Conservation (phyloP, 208 protist species). For the Tritrichomonas musculus region DNA sequence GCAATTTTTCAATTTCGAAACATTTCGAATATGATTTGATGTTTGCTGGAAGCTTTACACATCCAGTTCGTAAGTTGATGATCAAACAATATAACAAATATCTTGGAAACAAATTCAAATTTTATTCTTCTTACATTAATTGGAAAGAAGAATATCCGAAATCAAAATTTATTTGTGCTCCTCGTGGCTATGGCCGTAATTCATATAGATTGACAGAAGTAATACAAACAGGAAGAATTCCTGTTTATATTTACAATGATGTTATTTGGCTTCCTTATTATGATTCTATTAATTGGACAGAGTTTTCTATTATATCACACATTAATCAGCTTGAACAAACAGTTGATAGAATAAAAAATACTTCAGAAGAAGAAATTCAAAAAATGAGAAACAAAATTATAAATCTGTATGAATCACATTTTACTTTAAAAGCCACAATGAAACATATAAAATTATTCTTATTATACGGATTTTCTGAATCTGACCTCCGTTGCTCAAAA, state of each 20-base stretch:
- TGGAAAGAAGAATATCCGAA: neutral
- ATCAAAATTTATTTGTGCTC: neutral
- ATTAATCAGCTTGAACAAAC: neutral
- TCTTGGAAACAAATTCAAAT: neutral
- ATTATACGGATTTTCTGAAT: neutral
- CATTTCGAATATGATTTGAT: neutral
- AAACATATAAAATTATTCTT: neutral
- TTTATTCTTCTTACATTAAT: neutral
- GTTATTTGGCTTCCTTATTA: neutral
- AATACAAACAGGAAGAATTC: neutral
- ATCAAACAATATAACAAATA: too few species aligned
- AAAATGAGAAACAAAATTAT: neutral
- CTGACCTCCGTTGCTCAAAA: neutral
- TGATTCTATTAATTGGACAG: neutral
- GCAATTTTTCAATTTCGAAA: neutral
- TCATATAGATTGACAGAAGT: neutral
- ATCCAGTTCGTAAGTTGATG: too few species aligned
- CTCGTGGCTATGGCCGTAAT: neutral
- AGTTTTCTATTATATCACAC: neutral
- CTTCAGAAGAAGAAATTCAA: neutral
- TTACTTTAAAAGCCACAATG: neutral
- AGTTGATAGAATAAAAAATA: neutral
- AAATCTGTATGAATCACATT: neutral
- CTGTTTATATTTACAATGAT: neutral
- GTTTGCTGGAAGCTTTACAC: too few species aligned